Base-by-base conservation (phyloP, 1,284 basidiomycete genomes). In the Phaffia rhodozyma region DNA sequence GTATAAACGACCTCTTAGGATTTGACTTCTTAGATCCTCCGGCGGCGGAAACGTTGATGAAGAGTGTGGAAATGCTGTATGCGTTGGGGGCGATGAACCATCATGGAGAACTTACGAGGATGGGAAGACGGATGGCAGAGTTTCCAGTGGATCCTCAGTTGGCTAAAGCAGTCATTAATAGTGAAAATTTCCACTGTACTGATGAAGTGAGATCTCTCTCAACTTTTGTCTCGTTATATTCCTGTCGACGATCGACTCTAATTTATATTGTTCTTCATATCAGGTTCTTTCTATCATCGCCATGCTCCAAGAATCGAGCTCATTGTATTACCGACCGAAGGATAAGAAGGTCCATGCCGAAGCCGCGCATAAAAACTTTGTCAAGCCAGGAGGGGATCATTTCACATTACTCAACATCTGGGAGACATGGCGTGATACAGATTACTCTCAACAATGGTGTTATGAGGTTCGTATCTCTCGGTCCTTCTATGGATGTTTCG, bases 121-220 rank as follows among this genome's bases (percentile, higher is more conserved):
- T 98, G 29, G 96, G 96, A 0, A 81, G 96, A 63, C 79, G 92
- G 57, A 98, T 98, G 96, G 94, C 94, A 5, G 96, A 98, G 74
- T 98, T 99, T 76, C 94, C 94, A 5, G 90, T 97, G 49, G 96
- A 99, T 72, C 96, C 96, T 2, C 97, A 97, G 87, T 78, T 99
- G 70, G 91, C 88, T 51, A 97, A 97, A 75, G 85, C 89, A 1
- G 96, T 99, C 72, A 91, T 99, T 67, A 89, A 91, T 49, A 93
- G 89, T 71, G 96, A 97, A 74, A 82, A 86, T 67, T 97, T 91
- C 77, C 79, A 82, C n/a, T 97, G 94, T 75, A 97, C 94, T 0
- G 93, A 97, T 71, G 93, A 98, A 81, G 90, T 90, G 71, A 66
- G 79, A 75, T 5, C 29, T 47, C 38, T 47, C 34, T 38, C 48